A percentile compares a stretch with the other conserved stretches of the same genome.
Conservation (phyloP, 129 eudicot genomes). For the Tanacetum coccineum region DNA sequence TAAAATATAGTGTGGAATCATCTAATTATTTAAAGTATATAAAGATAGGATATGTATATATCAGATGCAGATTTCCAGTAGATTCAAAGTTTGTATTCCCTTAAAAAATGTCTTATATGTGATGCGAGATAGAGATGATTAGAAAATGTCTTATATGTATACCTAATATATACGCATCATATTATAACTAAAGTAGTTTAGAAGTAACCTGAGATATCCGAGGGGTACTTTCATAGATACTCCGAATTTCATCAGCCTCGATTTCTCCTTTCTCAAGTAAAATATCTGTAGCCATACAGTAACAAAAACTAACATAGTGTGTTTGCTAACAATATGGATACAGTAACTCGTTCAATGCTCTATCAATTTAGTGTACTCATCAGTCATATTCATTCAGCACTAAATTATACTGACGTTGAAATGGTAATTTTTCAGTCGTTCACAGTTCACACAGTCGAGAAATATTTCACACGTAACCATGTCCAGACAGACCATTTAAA, state of each 20-base stretch:
- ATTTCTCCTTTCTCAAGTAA: slow-evolving; percentile 83
- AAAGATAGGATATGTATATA: neutral
- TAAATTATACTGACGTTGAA: no score
- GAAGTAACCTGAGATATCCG: slow-evolving; percentile 71
- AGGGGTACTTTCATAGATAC: slow-evolving; percentile 50
- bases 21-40: neutral
- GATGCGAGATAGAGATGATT: neutral
- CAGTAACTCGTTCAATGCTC: no score
- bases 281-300: slow-evolving; percentile 44
- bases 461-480: no score
- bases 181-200: slow-evolving; percentile 10
- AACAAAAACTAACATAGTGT: neutral
- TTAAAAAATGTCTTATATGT: slow-evolving; percentile 11
- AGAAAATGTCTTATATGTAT: neutral
- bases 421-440: no score
- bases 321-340: no score
- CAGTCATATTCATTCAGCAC: no score
- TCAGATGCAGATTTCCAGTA: neutral
- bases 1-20: neutral
- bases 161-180: neutral
- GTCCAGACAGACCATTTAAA: no score
- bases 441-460: no score
- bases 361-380: no score
- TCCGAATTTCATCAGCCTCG: slow-evolving; percentile 82
- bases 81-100: neutral